phyloP scores from a whole-genome alignment of 2,329 filamentous ascomycete species.

The Canariomyces notabilis region DNA sequence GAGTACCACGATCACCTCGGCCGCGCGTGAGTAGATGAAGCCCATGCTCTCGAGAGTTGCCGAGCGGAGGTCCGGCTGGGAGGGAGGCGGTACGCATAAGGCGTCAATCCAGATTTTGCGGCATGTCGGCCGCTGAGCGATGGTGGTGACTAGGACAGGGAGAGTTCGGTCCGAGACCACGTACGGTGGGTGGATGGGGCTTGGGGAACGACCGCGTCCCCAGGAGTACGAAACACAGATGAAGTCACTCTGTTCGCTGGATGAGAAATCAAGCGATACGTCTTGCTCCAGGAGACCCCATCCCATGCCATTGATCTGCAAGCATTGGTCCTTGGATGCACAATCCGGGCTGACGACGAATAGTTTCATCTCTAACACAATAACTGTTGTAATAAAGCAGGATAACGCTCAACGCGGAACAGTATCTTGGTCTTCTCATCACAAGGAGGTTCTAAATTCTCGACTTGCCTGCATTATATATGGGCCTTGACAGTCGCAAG shows the following conservation, averaged over 20 bases:
- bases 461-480: too few relatives aligned
- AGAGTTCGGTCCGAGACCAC: constrained; percentile 2
- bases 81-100: constrained; percentile 5
- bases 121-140: not conserved
- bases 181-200: not conserved
- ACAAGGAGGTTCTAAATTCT: too few relatives aligned
- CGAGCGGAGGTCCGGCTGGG: not conserved
- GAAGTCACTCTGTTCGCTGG: not conserved
- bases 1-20: constrained; percentile 5
- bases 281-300: constrained; percentile 3
- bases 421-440: too few relatives aligned
- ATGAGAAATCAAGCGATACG: too few relatives aligned
- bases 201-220: not conserved
- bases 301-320: not conserved
- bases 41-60: constrained; percentile 8
- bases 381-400: too few relatives aligned
- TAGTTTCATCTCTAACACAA: not conserved
- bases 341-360: not conserved
- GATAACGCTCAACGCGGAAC: too few relatives aligned
- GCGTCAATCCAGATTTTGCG: constrained; percentile 8
- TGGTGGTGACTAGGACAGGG: not conserved
- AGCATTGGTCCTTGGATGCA: not conserved
- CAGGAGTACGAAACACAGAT: constrained; percentile 9
- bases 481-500: too few relatives aligned
- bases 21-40: constrained; percentile 4